phyloP scores from a whole-genome alignment of 805 yeast species.

The Candida manassasensis region DNA sequence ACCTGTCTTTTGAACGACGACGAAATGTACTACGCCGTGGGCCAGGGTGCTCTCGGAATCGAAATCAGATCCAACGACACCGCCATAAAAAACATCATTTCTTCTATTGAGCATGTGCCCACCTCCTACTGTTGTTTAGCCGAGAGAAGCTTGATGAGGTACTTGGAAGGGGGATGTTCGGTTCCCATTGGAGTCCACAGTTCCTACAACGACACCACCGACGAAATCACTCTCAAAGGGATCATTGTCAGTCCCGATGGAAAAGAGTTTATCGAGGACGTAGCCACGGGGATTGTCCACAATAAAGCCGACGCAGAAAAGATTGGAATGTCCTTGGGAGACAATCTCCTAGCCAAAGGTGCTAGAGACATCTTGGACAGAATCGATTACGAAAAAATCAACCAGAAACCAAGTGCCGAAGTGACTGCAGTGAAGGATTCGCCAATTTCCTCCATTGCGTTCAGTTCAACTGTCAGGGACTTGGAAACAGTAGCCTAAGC shows the following conservation, averaged over 20 bases:
- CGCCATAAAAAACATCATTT: slow-evolving; percentile 53
- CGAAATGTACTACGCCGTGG: slow-evolving; percentile 92
- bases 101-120: slow-evolving; percentile 57
- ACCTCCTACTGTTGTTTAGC: slow-evolving; percentile 77
- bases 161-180: slow-evolving; percentile 95
- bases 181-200: slow-evolving; percentile 92
- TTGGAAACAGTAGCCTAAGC: too few species aligned
- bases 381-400: slow-evolving; percentile 67
- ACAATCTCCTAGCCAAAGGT: slow-evolving; percentile 62
- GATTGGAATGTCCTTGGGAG: slow-evolving; percentile 70
- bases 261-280: slow-evolving; percentile 56
- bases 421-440: too few species aligned
- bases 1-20: slow-evolving; percentile 65
- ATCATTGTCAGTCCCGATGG: slow-evolving; percentile 88
- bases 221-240: slow-evolving; percentile 53
- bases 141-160: slow-evolving; percentile 81
- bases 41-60: slow-evolving; percentile 97
- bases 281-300: slow-evolving; percentile 33
- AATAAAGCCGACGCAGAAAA: slow-evolving; percentile 57
- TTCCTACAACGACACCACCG: slow-evolving; percentile 40
- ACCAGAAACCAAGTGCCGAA: slow-evolving; percentile 27
- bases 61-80: slow-evolving; percentile 76
- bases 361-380: slow-evolving; percentile 79
- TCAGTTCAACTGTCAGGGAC: too few species aligned
- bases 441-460: too few species aligned